Evolutionary conservation across 2,329 filamentous ascomycete genomes (phyloP).

Genomic region (Phialemoniopsis sp.): DNA sequence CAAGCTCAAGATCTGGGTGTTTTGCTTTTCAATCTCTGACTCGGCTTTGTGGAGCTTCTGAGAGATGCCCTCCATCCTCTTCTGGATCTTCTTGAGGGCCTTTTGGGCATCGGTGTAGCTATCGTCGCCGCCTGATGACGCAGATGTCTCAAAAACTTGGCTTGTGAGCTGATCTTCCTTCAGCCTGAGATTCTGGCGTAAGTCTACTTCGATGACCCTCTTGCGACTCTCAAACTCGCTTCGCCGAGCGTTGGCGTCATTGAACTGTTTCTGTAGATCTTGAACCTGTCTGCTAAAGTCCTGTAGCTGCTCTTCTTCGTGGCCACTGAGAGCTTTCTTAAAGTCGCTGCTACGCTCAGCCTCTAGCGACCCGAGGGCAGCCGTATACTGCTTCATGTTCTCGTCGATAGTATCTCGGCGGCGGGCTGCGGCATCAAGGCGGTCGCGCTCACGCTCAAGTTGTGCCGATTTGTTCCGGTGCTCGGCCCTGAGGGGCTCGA

Average conservation of each 20-base stretch:
- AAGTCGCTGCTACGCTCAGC: conserved; percentile 81
- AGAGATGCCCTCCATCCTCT: conserved; percentile 63
- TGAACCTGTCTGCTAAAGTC: conserved; percentile 65
- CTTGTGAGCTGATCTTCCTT: conserved; percentile 82
- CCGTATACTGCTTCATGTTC: conserved; percentile 71
- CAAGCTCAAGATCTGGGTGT: conserved; percentile 49
- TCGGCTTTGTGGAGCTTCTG: conserved; percentile 72
- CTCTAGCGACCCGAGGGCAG: conserved; percentile 73
- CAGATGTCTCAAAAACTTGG: conserved; percentile 63
- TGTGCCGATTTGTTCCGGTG: conserved; percentile 71
- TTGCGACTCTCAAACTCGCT: conserved; percentile 78
- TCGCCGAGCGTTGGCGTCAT: conserved; percentile 67
- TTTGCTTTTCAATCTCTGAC: conserved; percentile 54
- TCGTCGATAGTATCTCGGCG: conserved; percentile 66
- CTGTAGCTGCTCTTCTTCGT: conserved; percentile 81
- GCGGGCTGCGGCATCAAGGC: conserved; percentile 64
- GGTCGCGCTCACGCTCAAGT: conserved; percentile 67
- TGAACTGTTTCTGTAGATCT: conserved; percentile 71
- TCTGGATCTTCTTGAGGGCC: conserved; percentile 75
- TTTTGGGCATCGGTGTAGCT: conserved; percentile 74
- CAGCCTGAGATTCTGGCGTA: conserved; percentile 84
- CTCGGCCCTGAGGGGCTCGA: conserved; percentile 74
- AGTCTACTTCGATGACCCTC: conserved; percentile 76
- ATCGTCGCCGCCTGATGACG: conserved; percentile 53
- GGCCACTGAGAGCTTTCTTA: conserved; percentile 78